Percentiles rank a stretch among this genome's conserved stretches.
Evolutionary conservation across 768 basidiomycete species (phyloP).

Genomic region (Amanita inopinata): DNA sequence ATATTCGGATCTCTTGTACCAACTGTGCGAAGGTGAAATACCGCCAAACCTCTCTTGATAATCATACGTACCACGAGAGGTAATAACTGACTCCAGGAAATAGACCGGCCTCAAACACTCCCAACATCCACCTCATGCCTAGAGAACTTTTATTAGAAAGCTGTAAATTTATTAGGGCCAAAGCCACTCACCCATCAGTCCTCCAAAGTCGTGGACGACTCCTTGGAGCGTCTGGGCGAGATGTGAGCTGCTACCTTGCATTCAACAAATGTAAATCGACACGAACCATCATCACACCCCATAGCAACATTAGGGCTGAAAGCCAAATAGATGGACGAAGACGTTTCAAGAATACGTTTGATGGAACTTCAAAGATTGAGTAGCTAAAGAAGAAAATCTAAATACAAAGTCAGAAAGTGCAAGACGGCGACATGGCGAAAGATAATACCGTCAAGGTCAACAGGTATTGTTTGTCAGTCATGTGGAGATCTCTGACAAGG

Average conservation of each 20-base stretch:
- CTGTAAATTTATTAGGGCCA: neutral
- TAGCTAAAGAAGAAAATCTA: conserved; percentile 53
- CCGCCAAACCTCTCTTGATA: too few relatives aligned
- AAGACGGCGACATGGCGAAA: conserved; percentile 11
- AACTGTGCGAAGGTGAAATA: conserved; percentile 20
- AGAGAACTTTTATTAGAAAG: neutral
- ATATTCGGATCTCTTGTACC: conserved; percentile 66
- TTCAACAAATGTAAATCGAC: neutral
- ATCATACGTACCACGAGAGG: conserved; percentile 54
- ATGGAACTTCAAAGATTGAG: conserved; percentile 69
- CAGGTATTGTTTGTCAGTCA: conserved; percentile 58
- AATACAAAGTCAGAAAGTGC: neutral
- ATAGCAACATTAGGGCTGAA: conserved; percentile 59
- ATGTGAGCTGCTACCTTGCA: conserved; percentile 10
- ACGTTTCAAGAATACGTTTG: conserved; percentile 63
- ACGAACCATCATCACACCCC: conserved; percentile 69
- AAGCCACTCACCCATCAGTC: conserved; percentile 45
- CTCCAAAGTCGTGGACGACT: conserved; percentile 56
- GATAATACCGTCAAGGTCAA: conserved; percentile 43
- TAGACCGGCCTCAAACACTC: conserved; percentile 65
- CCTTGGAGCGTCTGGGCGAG: conserved; percentile 58
- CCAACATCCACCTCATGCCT: conserved; percentile 68
- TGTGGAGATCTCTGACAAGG: conserved; percentile 46
- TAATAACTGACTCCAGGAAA: conserved; percentile 61
- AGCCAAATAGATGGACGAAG: conserved; percentile 73